A percentile compares a stretch with the other conserved stretches of the same genome.
phyloP scores from a whole-genome alignment of 1,139 yeast species.

The Eremothecium sinecaudum region DNA sequence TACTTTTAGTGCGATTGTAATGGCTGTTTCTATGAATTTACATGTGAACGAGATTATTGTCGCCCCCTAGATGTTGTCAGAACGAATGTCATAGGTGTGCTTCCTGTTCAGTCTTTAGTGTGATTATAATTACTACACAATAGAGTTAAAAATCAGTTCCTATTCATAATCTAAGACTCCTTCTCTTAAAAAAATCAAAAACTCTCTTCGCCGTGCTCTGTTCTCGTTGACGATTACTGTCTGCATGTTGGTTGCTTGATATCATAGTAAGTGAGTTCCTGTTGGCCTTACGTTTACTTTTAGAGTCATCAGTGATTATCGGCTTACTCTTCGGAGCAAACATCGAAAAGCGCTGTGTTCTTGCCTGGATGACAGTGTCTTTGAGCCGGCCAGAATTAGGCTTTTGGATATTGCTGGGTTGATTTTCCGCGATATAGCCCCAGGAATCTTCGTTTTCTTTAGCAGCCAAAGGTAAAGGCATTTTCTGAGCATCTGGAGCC shows the following conservation, averaged over 20 bases:
- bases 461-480: too few species aligned
- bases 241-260: slow-evolving; percentile 7
- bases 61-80: too few species aligned
- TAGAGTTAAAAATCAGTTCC: too few species aligned
- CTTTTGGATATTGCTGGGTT: too few species aligned
- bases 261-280: slow-evolving; percentile 20
- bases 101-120: too few species aligned
- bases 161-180: slow-evolving; percentile 41
- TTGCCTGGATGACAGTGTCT: background rate
- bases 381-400: too few species aligned
- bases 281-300: slow-evolving; percentile 7
- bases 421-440: too few species aligned
- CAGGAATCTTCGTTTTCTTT: too few species aligned
- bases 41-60: too few species aligned
- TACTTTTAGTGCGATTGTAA: slow-evolving; percentile 11
- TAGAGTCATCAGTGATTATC: background rate
- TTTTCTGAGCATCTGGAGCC: too few species aligned
- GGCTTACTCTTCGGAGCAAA: background rate
- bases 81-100: too few species aligned
- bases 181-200: slow-evolving; percentile 71
- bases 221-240: slow-evolving; percentile 12
- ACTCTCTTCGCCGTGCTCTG: slow-evolving; percentile 70
- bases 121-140: too few species aligned
- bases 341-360: slow-evolving; percentile 2
- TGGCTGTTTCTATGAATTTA: slow-evolving; percentile 1